Conservation (phyloP, 768 basidiomycete species). For the Daedaleopsis sinensis region DNA sequence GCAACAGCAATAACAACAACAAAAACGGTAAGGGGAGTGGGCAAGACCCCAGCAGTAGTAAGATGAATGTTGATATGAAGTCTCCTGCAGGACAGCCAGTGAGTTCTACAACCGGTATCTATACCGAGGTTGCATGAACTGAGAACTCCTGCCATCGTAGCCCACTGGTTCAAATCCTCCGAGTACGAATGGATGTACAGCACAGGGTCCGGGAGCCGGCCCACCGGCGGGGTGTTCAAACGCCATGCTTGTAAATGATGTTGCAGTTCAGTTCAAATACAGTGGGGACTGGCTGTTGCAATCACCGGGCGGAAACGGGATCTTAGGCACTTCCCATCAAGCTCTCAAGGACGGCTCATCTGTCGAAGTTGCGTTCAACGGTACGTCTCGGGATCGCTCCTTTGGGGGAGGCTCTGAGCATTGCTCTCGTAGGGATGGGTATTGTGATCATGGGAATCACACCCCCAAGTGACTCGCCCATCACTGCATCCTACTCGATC, state of each 20-base stretch:
- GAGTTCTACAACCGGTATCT: too few relatives aligned
- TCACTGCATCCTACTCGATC: constrained; percentile 43
- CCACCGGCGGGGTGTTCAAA: background rate
- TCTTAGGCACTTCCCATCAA: background rate
- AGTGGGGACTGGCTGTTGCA: background rate
- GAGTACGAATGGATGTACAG: background rate
- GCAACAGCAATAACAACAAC: background rate
- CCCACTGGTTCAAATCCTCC: too few relatives aligned
- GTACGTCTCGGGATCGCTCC: background rate
- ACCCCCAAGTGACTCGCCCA: constrained; percentile 40
- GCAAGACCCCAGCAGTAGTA: too few relatives aligned
- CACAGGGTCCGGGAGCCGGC: background rate
- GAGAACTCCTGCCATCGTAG: too few relatives aligned
- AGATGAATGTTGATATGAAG: too few relatives aligned
- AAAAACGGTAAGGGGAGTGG: background rate
- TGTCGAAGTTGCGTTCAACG: background rate
- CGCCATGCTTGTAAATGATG: background rate
- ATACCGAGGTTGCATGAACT: too few relatives aligned
- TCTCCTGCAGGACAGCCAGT: too few relatives aligned
- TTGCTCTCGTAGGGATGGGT: constrained; percentile 40
- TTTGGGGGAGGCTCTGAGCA: background rate
- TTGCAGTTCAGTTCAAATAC: background rate
- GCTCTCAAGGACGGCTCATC: background rate
- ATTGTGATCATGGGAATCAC: constrained; percentile 50
- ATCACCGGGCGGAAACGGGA: background rate